These are phyloP conservation scores for Xanthoceras sorbifolium DNA, from an alignment of 345 rosid genomes.

Conservation along the genomic window DNA sequence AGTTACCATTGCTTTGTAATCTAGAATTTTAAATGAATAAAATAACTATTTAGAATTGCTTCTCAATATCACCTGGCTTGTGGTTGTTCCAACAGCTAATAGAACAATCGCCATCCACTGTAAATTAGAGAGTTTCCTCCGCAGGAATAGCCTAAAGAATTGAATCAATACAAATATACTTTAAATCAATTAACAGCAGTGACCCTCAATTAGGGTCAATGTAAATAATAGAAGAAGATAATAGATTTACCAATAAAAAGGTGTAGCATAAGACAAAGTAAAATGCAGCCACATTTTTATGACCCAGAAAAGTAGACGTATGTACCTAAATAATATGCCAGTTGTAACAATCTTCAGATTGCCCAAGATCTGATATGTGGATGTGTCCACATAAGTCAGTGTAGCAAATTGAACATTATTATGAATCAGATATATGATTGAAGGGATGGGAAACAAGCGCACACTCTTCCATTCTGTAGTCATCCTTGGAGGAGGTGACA, in stretches of 20 bases:
- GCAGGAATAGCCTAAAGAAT: constrained; percentile 56
- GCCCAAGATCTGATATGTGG: constrained; percentile 98
- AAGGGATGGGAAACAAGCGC: constrained; percentile 82
- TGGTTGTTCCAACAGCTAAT: constrained; percentile 88
- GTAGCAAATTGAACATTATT: constrained; percentile 98
- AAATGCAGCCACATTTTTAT: background rate
- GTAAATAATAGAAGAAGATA: background rate
- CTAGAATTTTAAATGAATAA: background rate
- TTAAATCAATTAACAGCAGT: background rate
- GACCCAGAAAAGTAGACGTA: background rate
- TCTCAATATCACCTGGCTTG: constrained; percentile 65
- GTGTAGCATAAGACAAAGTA: background rate
- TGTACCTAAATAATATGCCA: constrained; percentile 80
- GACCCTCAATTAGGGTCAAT: background rate
- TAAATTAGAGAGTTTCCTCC: constrained; percentile 66
- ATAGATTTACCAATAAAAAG: background rate
- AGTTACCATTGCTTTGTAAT: background rate
- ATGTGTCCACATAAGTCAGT: constrained; percentile 80
- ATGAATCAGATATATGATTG: constrained; percentile 81
- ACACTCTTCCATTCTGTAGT: constrained; percentile 88
- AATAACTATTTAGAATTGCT: background rate
- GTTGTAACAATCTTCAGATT: constrained; percentile 97
- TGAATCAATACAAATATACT: background rate
- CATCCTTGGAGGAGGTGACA: constrained; percentile 57
- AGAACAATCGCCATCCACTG: constrained; percentile 91